Conservation (phyloP, 2,329 filamentous ascomycete species). For the Ascochyta fabae region DNA sequence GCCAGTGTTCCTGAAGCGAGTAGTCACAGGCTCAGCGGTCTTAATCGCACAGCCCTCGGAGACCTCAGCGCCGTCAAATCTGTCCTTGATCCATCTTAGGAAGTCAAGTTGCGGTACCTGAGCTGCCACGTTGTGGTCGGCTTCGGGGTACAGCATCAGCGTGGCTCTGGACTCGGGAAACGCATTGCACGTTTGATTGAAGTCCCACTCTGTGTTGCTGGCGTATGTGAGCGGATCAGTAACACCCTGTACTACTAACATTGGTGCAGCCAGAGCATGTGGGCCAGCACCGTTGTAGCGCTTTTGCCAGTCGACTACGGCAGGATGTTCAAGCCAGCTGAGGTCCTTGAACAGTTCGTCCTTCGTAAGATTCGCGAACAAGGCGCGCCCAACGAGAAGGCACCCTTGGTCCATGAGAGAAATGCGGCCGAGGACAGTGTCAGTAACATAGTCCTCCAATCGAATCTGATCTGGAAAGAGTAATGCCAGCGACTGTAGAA, state of each 20-base stretch:
- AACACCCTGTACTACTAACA: conserved; percentile 28
- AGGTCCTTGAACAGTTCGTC: conserved; percentile 24
- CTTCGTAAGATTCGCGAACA: conserved; percentile 25
- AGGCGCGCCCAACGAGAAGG: conserved; percentile 17
- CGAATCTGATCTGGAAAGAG: conserved; percentile 21
- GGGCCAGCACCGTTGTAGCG: conserved; percentile 31
- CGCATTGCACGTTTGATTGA: conserved; percentile 25
- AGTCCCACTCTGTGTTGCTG: conserved; percentile 29
- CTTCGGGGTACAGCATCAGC: conserved; percentile 25
- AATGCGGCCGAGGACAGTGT: conserved; percentile 22
- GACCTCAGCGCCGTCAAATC: conserved; percentile 19
- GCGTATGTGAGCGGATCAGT: conserved; percentile 22
- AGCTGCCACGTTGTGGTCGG: conserved; percentile 23
- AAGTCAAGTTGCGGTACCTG: conserved; percentile 15
- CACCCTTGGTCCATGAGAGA: conserved; percentile 27
- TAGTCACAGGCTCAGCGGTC: conserved; percentile 14
- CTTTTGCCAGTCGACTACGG: conserved; percentile 28
- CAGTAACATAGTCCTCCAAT: conserved; percentile 27
- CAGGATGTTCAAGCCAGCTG: conserved; percentile 25
- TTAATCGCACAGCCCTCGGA: conserved; percentile 12
- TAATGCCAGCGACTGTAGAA: conserved; percentile 24
- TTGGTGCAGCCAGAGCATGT: conserved; percentile 29
- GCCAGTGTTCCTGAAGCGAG: conserved; percentile 10
- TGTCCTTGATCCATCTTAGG: conserved; percentile 22
- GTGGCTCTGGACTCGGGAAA: conserved; percentile 19